Evolutionary conservation across 176 grass and related monocot species (phyloP).

Genomic region (Tuctoria greenei): DNA sequence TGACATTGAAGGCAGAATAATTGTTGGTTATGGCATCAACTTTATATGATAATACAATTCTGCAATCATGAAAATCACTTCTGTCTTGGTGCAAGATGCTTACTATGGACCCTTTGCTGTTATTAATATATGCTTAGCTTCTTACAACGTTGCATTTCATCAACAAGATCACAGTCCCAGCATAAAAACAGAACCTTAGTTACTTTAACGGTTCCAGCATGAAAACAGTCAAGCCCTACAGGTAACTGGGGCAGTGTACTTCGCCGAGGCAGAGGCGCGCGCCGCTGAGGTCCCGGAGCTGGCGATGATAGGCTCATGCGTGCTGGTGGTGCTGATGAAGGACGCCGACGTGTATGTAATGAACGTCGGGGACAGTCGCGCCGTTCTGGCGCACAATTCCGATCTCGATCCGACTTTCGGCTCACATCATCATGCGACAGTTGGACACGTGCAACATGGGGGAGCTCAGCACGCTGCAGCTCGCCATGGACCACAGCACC

Average conservation of each 20-base stretch:
- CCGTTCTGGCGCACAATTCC: slow-evolving; percentile 64
- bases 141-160: slow-evolving; percentile 10
- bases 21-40: slow-evolving; percentile 34
- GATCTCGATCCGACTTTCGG: slow-evolving; percentile 64
- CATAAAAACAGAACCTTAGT: too few species aligned
- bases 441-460: slow-evolving; percentile 53
- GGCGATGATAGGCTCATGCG: slow-evolving; percentile 77
- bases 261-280: slow-evolving; percentile 58
- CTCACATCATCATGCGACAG: slow-evolving; percentile 37
- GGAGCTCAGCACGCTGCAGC: slow-evolving; percentile 58
- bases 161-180: slow-evolving; percentile 76
- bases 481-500: slow-evolving; percentile 85
- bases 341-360: slow-evolving; percentile 78
- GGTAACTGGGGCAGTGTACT: slow-evolving; percentile 61
- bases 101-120: background rate
- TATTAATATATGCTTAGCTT: slow-evolving; percentile 21
- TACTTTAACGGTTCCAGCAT: too few species aligned
- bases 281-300: slow-evolving; percentile 62
- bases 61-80: slow-evolving; percentile 28
- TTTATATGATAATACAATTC: slow-evolving; percentile 33
- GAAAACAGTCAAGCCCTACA: too few species aligned
- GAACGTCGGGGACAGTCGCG: slow-evolving; percentile 97
- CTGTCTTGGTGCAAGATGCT: slow-evolving; percentile 23
- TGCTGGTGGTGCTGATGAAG: slow-evolving; percentile 77
- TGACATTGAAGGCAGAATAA: slow-evolving; percentile 19